Conservation (phyloP, 1,284 basidiomycete species). For the Moesziomyces sp. region DNA sequence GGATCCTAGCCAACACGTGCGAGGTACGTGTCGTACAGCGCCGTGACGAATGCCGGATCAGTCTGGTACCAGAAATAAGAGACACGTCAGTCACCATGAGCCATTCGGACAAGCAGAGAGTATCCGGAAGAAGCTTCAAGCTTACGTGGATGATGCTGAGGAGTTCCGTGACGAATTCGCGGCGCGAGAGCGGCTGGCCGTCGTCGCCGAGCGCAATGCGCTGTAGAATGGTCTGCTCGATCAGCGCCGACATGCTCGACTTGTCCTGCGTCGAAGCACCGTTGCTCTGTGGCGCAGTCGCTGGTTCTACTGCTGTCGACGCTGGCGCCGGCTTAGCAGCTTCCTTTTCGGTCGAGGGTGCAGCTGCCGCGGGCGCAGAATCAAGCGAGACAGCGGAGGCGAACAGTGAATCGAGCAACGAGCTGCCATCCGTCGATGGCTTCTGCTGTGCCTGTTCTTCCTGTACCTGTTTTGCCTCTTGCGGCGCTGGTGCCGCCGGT, state of each 20-base stretch:
- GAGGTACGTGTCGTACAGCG: conserved; percentile 52
- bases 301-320: neutral
- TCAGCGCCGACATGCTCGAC: conserved; percentile 69
- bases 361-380: neutral
- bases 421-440: conserved; percentile 6
- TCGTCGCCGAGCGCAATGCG: conserved; percentile 62
- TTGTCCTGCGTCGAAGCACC: conserved; percentile 17
- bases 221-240: conserved; percentile 68
- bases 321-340: neutral
- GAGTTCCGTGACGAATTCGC: conserved; percentile 77
- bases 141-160: conserved; percentile 78
- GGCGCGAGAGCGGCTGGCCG: conserved; percentile 70
- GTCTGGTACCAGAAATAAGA: conserved; percentile 32
- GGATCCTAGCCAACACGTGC: conserved; percentile 8
- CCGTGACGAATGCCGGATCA: conserved; percentile 54
- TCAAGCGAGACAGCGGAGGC: conserved; percentile 26
- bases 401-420: conserved; percentile 38
- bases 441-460: neutral
- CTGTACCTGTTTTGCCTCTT: neutral
- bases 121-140: conserved; percentile 28
- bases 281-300: neutral
- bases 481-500: conserved; percentile 1
- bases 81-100: neutral
- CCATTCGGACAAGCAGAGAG: neutral
- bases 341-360: neutral